A percentile compares a stretch with the other conserved stretches of the same genome.
Conservation (phyloP, 2,329 filamentous ascomycete species). For the Erysiphe neolycopersici region DNA sequence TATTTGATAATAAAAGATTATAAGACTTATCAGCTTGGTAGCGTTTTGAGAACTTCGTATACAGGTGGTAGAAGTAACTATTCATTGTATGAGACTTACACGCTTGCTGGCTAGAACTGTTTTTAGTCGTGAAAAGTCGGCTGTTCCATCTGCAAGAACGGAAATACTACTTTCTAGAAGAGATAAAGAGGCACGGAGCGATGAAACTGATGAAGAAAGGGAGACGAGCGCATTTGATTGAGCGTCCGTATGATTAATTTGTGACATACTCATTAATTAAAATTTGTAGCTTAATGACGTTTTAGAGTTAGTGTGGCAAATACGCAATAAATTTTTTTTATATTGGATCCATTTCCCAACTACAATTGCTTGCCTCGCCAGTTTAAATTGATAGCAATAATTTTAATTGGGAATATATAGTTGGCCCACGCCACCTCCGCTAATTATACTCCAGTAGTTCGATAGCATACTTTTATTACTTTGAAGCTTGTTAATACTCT, state of each 20-base stretch:
- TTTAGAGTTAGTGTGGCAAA: too few relatives aligned
- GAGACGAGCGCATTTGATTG: constrained; percentile 5
- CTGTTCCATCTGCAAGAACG: constrained; percentile 14
- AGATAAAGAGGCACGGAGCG: constrained; percentile 14
- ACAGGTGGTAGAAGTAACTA: not conserved
- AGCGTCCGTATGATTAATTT: not conserved
- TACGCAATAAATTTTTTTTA: too few relatives aligned
- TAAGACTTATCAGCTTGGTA: not conserved
- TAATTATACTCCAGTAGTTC: too few relatives aligned
- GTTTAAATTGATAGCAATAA: too few relatives aligned
- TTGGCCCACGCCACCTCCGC: too few relatives aligned
- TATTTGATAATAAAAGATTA: too few relatives aligned
- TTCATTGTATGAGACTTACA: constrained; percentile 6
- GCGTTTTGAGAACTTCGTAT: not conserved
- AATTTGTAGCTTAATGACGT: too few relatives aligned
- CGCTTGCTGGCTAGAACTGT: constrained; percentile 14
- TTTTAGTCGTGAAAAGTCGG: constrained; percentile 14
- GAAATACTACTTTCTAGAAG: constrained; percentile 15
- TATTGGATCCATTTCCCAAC: too few relatives aligned
- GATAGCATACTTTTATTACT: too few relatives aligned
- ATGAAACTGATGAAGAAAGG: constrained; percentile 8
- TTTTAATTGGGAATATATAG: too few relatives aligned
- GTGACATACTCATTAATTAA: not conserved
- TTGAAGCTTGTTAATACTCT: too few relatives aligned
- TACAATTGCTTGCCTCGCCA: too few relatives aligned